Percentiles rank a stretch among this genome's conserved stretches.
These are phyloP conservation scores for Besnoitia besnoiti DNA, from an alignment of 169 alveolate species.

Conservation along the genomic window DNA sequence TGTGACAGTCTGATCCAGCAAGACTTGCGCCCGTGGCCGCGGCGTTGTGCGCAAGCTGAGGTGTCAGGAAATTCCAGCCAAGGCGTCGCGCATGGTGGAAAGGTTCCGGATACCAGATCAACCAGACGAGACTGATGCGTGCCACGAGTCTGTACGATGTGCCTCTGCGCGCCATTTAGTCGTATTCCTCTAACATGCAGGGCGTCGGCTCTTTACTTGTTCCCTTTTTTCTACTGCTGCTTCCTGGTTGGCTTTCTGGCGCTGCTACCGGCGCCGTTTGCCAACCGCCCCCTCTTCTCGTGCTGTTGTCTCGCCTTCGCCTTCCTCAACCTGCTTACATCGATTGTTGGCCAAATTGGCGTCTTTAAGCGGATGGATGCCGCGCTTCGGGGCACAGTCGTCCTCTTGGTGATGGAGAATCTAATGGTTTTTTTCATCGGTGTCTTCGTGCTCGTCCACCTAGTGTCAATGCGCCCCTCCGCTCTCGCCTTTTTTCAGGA, in stretches of 20 bases:
- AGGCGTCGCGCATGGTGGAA: no score
- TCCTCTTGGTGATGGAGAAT: conserved; percentile 41
- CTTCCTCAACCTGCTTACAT: conserved; percentile 21
- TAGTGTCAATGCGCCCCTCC: not conserved
- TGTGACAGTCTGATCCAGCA: no score
- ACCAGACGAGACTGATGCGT: no score
- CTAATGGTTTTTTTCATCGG: conserved; percentile 21
- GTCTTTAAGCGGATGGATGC: conserved; percentile 34
- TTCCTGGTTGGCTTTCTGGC: not conserved
- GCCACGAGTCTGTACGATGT: not conserved
- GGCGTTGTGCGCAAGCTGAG: no score
- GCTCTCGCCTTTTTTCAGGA: not conserved
- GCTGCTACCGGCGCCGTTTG: conserved; percentile 24
- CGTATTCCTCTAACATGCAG: not conserved
- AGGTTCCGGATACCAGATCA: no score
- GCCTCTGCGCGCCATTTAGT: conserved; percentile 19
- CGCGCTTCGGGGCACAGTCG: conserved; percentile 47
- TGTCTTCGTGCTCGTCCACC: not conserved
- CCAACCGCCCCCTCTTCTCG: conserved; percentile 3
- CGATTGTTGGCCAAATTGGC: conserved; percentile 11
- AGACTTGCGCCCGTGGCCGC: no score
- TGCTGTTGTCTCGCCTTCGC: conserved; percentile 15
- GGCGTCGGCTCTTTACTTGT: not conserved
- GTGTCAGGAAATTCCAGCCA: no score
- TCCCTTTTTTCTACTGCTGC: conserved; percentile 28